phyloP scores from a whole-genome alignment of 2,329 filamentous ascomycete genomes.

The Talaromyces sp. region DNA sequence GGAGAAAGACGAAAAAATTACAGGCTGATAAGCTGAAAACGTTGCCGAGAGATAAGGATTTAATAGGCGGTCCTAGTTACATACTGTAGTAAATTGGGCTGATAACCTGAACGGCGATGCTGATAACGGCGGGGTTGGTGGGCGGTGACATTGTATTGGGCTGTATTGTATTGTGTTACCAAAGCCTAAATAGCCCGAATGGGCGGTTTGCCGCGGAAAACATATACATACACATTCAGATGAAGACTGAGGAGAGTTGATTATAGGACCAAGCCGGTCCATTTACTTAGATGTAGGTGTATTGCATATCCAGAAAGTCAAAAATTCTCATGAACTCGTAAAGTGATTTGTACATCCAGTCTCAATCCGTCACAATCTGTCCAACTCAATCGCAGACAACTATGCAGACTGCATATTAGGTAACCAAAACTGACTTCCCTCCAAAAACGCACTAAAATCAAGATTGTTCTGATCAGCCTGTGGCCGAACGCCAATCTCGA shows the following conservation, averaged over 20 bases:
- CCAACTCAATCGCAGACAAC: not conserved
- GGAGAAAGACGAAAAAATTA: not conserved
- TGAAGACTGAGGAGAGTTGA: not conserved
- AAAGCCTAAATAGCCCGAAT: not conserved
- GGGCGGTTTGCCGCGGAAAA: not conserved
- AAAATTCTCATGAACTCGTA: not conserved
- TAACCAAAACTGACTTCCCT: slow-evolving; percentile 35
- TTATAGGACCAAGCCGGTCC: not conserved
- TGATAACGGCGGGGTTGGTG: not conserved
- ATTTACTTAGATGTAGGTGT: not conserved
- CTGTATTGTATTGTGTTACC: not conserved
- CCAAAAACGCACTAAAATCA: slow-evolving; percentile 34
- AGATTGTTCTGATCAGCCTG: slow-evolving; percentile 30
- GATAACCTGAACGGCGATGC: not conserved
- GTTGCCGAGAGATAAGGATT: not conserved
- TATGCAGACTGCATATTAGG: slow-evolving; percentile 20
- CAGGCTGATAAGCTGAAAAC: not conserved
- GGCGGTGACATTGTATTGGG: not conserved
- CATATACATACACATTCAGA: not conserved
- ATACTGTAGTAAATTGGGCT: not conserved
- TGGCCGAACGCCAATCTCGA: slow-evolving; percentile 41
- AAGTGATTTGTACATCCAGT: not conserved
- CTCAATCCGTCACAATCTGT: not conserved
- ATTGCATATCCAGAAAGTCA: not conserved
- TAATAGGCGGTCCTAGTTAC: not conserved